Conservation (phyloP, 306 rosid species). For the Gynostemma pentaphyllum region DNA sequence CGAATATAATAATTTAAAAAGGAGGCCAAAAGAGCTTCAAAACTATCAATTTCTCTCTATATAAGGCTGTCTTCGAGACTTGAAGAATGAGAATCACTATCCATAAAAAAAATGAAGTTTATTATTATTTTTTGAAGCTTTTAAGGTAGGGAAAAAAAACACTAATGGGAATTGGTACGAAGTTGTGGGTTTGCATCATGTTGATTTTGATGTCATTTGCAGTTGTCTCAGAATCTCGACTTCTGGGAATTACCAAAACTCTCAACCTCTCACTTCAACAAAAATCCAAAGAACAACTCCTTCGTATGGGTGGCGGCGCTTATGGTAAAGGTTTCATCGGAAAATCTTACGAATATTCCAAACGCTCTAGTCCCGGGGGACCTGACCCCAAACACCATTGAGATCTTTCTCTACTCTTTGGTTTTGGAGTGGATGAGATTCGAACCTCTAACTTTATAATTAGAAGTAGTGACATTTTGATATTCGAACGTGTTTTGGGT, state of each 20-base stretch:
- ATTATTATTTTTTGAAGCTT: background rate
- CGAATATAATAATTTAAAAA: too few relatives aligned
- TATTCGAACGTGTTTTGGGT: too few relatives aligned
- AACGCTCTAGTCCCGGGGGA: slow-evolving; percentile 1
- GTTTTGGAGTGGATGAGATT: too few relatives aligned
- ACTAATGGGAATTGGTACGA: background rate
- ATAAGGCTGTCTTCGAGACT: too few relatives aligned
- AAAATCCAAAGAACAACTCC: background rate
- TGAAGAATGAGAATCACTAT: background rate
- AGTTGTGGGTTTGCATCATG: background rate
- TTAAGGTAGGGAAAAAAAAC: background rate
- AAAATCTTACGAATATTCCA: background rate
- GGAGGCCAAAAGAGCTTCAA: too few relatives aligned
- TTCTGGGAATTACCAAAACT: background rate
- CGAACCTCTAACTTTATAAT: too few relatives aligned
- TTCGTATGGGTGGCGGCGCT: background rate
- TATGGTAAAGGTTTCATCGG: background rate
- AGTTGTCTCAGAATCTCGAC: background rate
- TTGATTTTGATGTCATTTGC: background rate
- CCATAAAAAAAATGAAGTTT: background rate
- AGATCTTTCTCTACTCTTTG: too few relatives aligned
- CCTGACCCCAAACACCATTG: slow-evolving; percentile 2
- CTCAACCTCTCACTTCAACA: background rate
- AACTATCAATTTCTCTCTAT: too few relatives aligned
- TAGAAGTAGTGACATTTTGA: too few relatives aligned